Evolutionary conservation across 352 stramenopile genomes (phyloP).

Genomic region (Phytophthora vignae): DNA sequence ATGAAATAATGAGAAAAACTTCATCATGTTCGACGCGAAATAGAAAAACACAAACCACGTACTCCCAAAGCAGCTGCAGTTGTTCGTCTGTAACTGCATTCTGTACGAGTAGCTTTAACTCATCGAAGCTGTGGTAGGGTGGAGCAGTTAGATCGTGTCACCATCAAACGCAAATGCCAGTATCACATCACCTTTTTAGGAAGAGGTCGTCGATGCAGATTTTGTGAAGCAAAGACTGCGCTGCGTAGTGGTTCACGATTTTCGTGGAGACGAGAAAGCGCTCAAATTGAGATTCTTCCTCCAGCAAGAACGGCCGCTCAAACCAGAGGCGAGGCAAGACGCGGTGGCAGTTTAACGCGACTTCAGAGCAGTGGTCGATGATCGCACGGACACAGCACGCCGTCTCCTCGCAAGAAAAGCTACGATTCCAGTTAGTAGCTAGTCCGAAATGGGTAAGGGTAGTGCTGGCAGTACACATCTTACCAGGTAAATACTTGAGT

Average conservation of each 20-base stretch:
- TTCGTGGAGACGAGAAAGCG: slow-evolving; percentile 74
- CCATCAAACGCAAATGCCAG: not conserved
- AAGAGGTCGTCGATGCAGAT: slow-evolving; percentile 68
- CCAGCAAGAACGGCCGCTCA: slow-evolving; percentile 72
- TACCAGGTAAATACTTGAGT: slow-evolving; percentile 65
- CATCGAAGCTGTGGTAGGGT: slow-evolving; percentile 37
- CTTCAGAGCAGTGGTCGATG: slow-evolving; percentile 63
- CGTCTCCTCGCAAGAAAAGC: slow-evolving; percentile 49
- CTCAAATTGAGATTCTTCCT: slow-evolving; percentile 82
- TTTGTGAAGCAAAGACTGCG: slow-evolving; percentile 76
- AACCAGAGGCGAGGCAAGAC: slow-evolving; percentile 79
- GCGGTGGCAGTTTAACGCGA: slow-evolving; percentile 46
- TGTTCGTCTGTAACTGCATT: slow-evolving; percentile 50
- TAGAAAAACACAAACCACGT: not conserved
- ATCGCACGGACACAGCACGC: slow-evolving; percentile 54
- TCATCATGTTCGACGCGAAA: not conserved
- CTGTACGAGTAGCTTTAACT: slow-evolving; percentile 46
- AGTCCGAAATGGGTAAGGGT: not conserved
- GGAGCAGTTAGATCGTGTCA: slow-evolving; percentile 12
- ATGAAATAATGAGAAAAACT: not conserved
- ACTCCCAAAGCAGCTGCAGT: slow-evolving; percentile 58
- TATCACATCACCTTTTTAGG: slow-evolving; percentile 43
- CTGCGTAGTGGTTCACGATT: slow-evolving; percentile 67
- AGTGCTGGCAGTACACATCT: not conserved
- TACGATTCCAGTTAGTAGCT: slow-evolving; percentile 5